Percentiles rank a stretch among this genome's conserved stretches.
These are phyloP conservation scores for Blastomyces percursus DNA, from an alignment of 2,329 filamentous ascomycete species.

Conservation along the genomic window DNA sequence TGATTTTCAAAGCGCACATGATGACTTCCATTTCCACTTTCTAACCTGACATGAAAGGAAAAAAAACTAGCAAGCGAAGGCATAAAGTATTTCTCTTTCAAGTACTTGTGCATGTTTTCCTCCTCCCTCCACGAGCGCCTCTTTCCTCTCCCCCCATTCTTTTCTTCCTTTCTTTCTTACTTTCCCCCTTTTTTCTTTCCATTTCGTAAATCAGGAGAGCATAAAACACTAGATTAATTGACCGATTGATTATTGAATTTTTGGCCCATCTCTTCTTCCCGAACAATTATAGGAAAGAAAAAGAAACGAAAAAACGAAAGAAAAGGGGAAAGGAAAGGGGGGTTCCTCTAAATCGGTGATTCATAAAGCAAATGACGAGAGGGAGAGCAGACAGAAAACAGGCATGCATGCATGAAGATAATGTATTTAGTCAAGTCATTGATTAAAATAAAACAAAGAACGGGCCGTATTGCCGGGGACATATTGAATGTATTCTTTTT, in stretches of 20 bases:
- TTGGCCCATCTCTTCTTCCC: neutral
- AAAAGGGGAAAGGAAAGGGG: slow-evolving; percentile 6
- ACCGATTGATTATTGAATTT: neutral
- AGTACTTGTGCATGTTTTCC: neutral
- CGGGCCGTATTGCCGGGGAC: neutral
- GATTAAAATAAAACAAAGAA: neutral
- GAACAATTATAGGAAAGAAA: neutral
- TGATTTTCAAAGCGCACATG: neutral
- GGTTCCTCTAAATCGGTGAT: neutral
- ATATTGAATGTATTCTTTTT: neutral
- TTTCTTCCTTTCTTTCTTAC: too few relatives aligned
- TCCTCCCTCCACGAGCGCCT: neutral
- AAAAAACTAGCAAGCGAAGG: neutral
- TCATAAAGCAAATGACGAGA: neutral
- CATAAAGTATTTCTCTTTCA: neutral
- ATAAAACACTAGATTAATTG: neutral
- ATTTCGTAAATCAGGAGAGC: neutral
- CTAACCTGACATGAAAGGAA: neutral
- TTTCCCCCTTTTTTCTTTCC: neutral
- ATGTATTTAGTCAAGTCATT: neutral
- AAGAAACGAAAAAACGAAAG: neutral
- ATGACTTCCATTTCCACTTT: neutral
- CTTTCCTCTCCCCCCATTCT: too few relatives aligned
- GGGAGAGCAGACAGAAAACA: neutral
- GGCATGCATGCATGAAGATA: neutral